phyloP scores from a whole-genome alignment of 2,329 filamentous ascomycete genomes.

The Botrytis pseudocinerea region DNA sequence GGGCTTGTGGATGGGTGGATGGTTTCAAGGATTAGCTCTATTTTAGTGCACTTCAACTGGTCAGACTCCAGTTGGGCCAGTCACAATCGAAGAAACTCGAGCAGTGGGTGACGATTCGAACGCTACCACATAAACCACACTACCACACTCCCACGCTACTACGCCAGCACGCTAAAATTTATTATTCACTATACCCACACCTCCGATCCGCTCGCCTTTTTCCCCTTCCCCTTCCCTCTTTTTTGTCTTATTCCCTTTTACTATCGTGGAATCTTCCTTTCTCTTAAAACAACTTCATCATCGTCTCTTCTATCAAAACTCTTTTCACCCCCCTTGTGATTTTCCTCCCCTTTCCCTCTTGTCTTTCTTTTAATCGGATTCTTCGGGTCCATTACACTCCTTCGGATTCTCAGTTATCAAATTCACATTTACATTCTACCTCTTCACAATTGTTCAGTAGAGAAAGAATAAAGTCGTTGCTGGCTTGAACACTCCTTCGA shows the following conservation, averaged over 20 bases:
- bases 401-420: constrained; percentile 36
- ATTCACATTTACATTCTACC: constrained; percentile 24
- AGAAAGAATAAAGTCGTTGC: constrained; percentile 1
- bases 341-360: constrained; percentile 38
- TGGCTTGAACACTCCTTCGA: constrained; percentile 9
- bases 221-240: constrained; percentile 20
- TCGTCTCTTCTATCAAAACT: constrained; percentile 16
- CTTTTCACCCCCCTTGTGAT: constrained; percentile 27
- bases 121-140: not conserved
- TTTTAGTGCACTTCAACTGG: constrained; percentile 2
- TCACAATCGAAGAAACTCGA: not conserved
- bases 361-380: constrained; percentile 39
- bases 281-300: constrained; percentile 22
- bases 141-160: not conserved
- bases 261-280: constrained; percentile 20
- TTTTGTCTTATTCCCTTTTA: constrained; percentile 16
- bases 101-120: not conserved
- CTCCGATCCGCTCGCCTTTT: constrained; percentile 15
- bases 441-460: not conserved
- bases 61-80: not conserved
- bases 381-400: constrained; percentile 50
- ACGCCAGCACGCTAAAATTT: constrained; percentile 1
- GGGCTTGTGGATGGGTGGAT: constrained; percentile 4
- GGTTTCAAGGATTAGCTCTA: constrained; percentile 1
- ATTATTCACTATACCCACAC: constrained; percentile 11